Percentiles rank a stretch among this genome's conserved stretches.
These are phyloP conservation scores for Penicillium cinerascens DNA, from an alignment of 495 filamentous ascomycete genomes.

Conservation along the genomic window DNA sequence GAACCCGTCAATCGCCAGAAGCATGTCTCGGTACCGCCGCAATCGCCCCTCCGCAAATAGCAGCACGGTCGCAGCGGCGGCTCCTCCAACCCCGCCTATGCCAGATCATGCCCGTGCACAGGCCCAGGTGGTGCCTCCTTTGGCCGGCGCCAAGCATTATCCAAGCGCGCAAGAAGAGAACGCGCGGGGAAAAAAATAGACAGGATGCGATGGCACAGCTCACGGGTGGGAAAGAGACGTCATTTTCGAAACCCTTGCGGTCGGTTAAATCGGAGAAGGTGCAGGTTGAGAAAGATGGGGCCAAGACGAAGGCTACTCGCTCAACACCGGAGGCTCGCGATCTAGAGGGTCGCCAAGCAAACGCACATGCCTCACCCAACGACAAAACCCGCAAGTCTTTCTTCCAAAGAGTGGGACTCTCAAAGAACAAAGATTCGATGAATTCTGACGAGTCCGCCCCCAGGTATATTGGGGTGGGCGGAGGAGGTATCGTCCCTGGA, in stretches of 20 bases:
- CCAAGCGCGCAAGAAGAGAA: slow-evolving; percentile 32
- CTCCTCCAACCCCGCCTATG: slow-evolving; percentile 24
- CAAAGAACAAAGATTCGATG: slow-evolving; percentile 20
- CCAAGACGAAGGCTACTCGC: background rate
- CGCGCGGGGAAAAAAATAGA: slow-evolving; percentile 39
- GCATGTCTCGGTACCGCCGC: slow-evolving; percentile 59
- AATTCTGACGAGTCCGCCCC: slow-evolving; percentile 10
- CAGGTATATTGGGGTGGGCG: slow-evolving; percentile 34
- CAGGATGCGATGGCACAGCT: slow-evolving; percentile 37
- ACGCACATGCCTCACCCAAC: background rate
- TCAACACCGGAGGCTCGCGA: background rate
- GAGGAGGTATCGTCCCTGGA: slow-evolving; percentile 54
- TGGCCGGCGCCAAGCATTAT: slow-evolving; percentile 5
- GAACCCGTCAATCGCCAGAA: slow-evolving; percentile 45
- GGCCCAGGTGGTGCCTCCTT: background rate
- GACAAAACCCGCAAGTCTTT: slow-evolving; percentile 21
- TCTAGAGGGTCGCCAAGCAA: background rate
- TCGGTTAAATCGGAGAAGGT: slow-evolving; percentile 12
- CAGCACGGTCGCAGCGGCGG: slow-evolving; percentile 17
- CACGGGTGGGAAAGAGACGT: slow-evolving; percentile 24
- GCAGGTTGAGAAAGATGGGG: background rate
- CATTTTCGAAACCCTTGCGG: slow-evolving; percentile 12
- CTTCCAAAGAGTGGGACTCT: slow-evolving; percentile 25
- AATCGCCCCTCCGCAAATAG: slow-evolving; percentile 26
- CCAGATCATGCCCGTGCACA: slow-evolving; percentile 16